Percentiles rank a stretch among this genome's conserved stretches.
These are phyloP conservation scores for Salvia rosmarinus DNA, from an alignment of 257 asterid species.

Conservation along the genomic window DNA sequence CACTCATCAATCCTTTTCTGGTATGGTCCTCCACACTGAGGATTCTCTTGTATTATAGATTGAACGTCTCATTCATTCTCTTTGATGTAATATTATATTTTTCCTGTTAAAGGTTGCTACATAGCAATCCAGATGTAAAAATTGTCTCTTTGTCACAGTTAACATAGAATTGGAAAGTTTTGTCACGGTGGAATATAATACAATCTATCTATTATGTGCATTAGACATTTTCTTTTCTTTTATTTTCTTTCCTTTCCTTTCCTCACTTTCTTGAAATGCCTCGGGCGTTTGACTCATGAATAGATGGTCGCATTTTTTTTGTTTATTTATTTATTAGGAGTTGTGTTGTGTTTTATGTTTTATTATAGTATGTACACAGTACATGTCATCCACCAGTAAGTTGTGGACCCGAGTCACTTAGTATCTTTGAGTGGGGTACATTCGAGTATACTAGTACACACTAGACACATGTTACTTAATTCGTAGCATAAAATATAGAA, in stretches of 20 bases:
- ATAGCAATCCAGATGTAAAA: conserved; percentile 33
- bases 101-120: conserved; percentile 15
- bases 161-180: conserved; percentile 27
- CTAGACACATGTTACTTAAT: not conserved
- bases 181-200: conserved; percentile 6
- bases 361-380: no score
- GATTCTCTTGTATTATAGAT: conserved; percentile 50
- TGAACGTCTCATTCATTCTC: conserved; percentile 43
- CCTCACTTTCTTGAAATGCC: no score
- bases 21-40: conserved; percentile 1
- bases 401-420: no score
- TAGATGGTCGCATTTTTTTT: not conserved
- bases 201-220: not conserved
- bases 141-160: conserved; percentile 13
- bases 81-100: conserved; percentile 6
- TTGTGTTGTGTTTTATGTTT: not conserved
- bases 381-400: no score
- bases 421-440: no score
- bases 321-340: not conserved
- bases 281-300: not conserved
- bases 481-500: no score
- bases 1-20: not conserved
- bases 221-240: not conserved
- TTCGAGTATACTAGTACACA: no score
- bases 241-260: no score